phyloP scores from a whole-genome alignment of 2,329 filamentous ascomycete species.

The Pezicula radicicola region DNA sequence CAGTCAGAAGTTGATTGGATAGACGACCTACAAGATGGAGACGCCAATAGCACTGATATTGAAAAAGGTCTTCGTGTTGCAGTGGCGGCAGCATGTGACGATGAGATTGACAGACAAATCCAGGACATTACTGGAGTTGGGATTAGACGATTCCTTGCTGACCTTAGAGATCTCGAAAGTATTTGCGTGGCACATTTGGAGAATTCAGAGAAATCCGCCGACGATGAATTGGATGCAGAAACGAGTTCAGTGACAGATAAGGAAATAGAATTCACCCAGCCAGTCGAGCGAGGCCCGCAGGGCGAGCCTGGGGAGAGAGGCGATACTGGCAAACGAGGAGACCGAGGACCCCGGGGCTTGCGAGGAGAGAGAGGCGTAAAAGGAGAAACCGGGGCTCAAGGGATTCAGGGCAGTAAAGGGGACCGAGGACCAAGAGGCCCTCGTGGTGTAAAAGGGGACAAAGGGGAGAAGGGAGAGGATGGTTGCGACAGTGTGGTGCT shows the following conservation, averaged over 20 bases:
- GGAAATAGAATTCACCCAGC: neutral
- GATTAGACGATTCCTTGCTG: conserved; percentile 52
- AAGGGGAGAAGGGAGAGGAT: neutral
- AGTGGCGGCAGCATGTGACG: conserved; percentile 53
- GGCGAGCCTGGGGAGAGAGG: neutral
- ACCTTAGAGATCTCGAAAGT: conserved; percentile 34
- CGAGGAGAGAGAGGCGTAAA: neutral
- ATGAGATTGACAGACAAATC: conserved; percentile 50
- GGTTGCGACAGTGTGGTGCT: neutral
- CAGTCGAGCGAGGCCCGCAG: neutral
- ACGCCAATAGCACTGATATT: conserved; percentile 22
- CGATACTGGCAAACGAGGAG: neutral
- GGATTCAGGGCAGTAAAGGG: no score
- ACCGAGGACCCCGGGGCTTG: neutral
- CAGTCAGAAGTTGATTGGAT: conserved; percentile 26
- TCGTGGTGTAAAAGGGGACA: neutral
- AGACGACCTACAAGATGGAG: conserved; percentile 40
- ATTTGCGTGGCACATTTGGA: neutral
- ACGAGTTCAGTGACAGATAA: neutral
- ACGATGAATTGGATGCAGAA: neutral
- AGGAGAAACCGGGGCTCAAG: neutral
- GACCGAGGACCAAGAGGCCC: neutral
- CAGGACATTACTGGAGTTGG: conserved; percentile 48
- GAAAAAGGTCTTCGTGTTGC: conserved; percentile 53
- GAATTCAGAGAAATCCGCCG: no score